Evolutionary conservation across 495 filamentous ascomycete species (phyloP).

Genomic region (Massariosphaeria phaeospora): DNA sequence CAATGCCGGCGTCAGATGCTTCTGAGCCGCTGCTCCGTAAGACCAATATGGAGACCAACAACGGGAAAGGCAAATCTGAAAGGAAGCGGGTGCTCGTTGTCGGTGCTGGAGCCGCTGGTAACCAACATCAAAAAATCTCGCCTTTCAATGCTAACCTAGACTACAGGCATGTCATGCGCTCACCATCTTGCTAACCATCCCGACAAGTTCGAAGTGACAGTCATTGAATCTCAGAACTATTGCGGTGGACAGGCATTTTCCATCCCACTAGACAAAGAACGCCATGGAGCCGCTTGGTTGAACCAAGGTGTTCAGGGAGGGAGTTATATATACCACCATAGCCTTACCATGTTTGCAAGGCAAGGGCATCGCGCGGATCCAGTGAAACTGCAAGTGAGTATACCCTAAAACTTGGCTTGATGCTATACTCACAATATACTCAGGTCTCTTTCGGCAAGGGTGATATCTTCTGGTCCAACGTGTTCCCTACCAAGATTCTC

Average conservation of each 20-base stretch:
- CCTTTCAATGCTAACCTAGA: background rate
- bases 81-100: constrained; percentile 41
- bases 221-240: constrained; percentile 63
- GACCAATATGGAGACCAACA: constrained; percentile 10
- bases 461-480: constrained; percentile 74
- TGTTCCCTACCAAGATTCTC: constrained; percentile 66
- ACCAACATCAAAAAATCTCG: constrained; percentile 8
- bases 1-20: background rate
- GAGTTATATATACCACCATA: constrained; percentile 74
- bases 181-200: constrained; percentile 68
- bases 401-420: background rate
- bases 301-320: constrained; percentile 86
- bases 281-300: constrained; percentile 67
- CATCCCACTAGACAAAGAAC: constrained; percentile 62
- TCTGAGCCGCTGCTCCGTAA: constrained; percentile 14
- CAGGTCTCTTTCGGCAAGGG: constrained; percentile 74
- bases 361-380: constrained; percentile 64
- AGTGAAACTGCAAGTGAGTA: constrained; percentile 60
- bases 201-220: constrained; percentile 65
- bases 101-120: constrained; percentile 42
- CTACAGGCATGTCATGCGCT: constrained; percentile 62
- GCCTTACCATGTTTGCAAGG: constrained; percentile 67
- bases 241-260: constrained; percentile 81
- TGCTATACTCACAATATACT: background rate
- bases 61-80: constrained; percentile 7